These are phyloP conservation scores for Naganishia vishniacii DNA, from an alignment of 768 basidiomycete species.

Conservation along the genomic window DNA sequence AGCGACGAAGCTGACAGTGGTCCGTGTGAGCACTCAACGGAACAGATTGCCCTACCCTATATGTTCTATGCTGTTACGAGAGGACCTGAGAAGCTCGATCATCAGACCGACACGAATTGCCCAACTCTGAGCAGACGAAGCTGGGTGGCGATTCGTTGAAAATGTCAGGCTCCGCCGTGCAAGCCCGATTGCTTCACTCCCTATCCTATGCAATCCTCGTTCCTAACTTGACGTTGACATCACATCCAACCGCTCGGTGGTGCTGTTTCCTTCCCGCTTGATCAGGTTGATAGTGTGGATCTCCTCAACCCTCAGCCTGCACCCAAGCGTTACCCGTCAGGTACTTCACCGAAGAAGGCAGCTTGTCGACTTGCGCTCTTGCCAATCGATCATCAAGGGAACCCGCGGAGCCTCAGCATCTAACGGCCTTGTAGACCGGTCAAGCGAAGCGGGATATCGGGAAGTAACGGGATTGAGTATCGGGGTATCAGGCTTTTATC, in stretches of 20 bases:
- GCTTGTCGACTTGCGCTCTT: background rate
- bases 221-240: no score
- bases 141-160: background rate
- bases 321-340: background rate
- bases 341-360: background rate
- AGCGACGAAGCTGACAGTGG: no score
- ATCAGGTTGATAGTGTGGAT: background rate
- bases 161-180: background rate
- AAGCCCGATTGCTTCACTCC: no score
- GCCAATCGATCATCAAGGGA: background rate
- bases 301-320: background rate
- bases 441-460: background rate
- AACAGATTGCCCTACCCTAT: no score
- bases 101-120: no score
- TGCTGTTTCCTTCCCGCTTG: background rate
- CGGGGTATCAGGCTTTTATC: background rate
- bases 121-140: background rate
- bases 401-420: slow-evolving; percentile 1
- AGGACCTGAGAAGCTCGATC: no score
- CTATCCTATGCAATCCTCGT: no score
- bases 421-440: background rate
- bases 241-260: no score
- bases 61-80: no score
- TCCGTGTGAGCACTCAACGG: no score
- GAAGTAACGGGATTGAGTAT: background rate